These are phyloP conservation scores for Caryopteris hybrid DNA, from an alignment of 305 asterid species.

Conservation along the genomic window DNA sequence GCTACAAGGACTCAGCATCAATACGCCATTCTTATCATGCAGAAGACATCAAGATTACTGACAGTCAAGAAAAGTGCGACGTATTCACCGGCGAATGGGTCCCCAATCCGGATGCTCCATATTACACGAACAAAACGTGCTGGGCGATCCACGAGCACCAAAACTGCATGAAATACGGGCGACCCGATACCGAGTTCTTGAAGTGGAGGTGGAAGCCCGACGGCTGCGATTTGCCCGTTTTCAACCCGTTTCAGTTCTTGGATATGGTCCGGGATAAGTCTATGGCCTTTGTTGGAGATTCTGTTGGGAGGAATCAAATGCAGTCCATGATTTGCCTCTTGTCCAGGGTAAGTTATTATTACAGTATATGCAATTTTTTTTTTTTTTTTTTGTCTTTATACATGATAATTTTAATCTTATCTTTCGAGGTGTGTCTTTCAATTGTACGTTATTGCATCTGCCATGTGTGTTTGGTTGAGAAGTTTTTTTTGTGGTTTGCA, in stretches of 20 bases:
- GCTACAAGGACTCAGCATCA: conserved; percentile 14
- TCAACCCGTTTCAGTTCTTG: conserved; percentile 47
- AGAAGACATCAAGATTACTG: conserved; percentile 12
- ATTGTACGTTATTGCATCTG: no score
- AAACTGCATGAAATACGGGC: conserved; percentile 74
- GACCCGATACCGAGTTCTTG: conserved; percentile 60
- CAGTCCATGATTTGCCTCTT: conserved; percentile 75
- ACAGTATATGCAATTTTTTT: neutral
- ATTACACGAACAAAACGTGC: conserved; percentile 62
- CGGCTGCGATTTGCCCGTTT: conserved; percentile 44
- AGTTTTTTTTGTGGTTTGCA: neutral
- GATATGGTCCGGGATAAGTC: conserved; percentile 43
- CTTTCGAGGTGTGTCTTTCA: no score
- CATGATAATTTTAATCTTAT: no score
- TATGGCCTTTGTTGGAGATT: conserved; percentile 63
- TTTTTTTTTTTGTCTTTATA: neutral
- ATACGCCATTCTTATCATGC: conserved; percentile 16
- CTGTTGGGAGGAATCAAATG: conserved; percentile 66
- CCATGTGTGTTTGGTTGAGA: neutral
- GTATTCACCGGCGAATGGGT: conserved; percentile 69
- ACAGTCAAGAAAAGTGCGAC: conserved; percentile 38
- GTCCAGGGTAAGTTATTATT: conserved; percentile 34
- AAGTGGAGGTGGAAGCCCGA: conserved; percentile 76
- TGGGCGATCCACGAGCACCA: conserved; percentile 76
- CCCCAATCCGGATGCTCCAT: conserved; percentile 54